phyloP scores from a whole-genome alignment of 2,329 filamentous ascomycete genomes.

The Aspergillus jensenii region DNA sequence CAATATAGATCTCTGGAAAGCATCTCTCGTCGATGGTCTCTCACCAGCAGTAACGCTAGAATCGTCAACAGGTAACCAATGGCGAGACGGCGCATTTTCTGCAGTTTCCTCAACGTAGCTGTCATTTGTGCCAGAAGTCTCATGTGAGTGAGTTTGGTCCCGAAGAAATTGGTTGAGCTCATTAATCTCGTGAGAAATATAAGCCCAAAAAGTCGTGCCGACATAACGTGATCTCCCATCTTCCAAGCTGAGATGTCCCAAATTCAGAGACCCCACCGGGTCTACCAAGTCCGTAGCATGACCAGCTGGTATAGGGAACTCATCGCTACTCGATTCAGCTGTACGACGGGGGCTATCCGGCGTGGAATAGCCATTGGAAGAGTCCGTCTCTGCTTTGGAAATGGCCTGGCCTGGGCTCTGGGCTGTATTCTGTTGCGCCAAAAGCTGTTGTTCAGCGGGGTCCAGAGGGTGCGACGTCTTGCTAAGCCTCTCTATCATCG shows the following conservation, averaged over 20 bases:
- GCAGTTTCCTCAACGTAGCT: constrained; percentile 22
- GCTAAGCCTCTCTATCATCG: constrained; percentile 46
- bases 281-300: constrained; percentile 44
- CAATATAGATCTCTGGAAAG: constrained; percentile 38
- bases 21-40: constrained; percentile 24
- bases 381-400: constrained; percentile 20
- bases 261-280: constrained; percentile 41
- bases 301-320: constrained; percentile 44
- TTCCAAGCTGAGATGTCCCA: constrained; percentile 45
- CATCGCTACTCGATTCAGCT: constrained; percentile 37
- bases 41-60: constrained; percentile 7
- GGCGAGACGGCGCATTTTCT: constrained; percentile 11
- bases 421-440: constrained; percentile 16
- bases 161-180: constrained; percentile 46
- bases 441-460: constrained; percentile 21
- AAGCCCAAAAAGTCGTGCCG: constrained; percentile 48
- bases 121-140: constrained; percentile 22
- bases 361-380: constrained; percentile 21
- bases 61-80: constrained; percentile 24
- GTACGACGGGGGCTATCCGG: constrained; percentile 34
- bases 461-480: constrained; percentile 32
- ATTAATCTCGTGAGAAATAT: constrained; percentile 47
- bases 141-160: constrained; percentile 40
- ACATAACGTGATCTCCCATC: constrained; percentile 47
- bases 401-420: constrained; percentile 19